Evolutionary conservation across 495 filamentous ascomycete species (phyloP).

Genomic region (Articulospora tetracladia): DNA sequence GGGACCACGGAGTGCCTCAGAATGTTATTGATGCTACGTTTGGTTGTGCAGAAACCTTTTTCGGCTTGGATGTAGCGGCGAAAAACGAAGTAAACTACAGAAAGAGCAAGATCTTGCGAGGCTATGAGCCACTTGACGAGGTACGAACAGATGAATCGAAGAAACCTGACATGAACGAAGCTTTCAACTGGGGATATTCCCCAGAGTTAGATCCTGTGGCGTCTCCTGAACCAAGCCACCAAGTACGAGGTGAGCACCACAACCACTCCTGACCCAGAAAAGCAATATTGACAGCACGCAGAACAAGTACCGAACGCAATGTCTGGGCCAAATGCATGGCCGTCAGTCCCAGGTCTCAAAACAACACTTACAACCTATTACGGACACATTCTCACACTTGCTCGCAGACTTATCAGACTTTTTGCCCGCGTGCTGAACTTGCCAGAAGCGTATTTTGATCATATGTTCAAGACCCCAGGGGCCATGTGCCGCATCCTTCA

Average conservation of each 20-base stretch:
- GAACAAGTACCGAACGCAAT: not conserved
- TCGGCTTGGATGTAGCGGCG: not conserved
- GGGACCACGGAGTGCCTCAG: not conserved
- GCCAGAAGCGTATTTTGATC: not conserved
- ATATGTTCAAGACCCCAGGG: slow-evolving; percentile 1
- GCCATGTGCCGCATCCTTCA: not conserved
- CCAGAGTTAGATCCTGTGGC: slow-evolving; percentile 29
- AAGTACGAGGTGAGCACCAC: not conserved
- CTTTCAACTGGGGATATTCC: slow-evolving; percentile 41
- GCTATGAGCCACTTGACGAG: not conserved
- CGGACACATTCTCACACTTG: not conserved
- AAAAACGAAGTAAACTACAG: not conserved
- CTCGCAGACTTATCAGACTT: not conserved
- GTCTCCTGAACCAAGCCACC: not conserved
- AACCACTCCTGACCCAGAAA: not conserved
- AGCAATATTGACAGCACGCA: not conserved
- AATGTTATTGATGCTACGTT: not conserved
- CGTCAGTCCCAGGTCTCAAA: not conserved
- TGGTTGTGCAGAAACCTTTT: not conserved
- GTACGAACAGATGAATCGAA: slow-evolving; percentile 6
- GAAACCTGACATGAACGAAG: slow-evolving; percentile 31
- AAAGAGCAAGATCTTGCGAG: not conserved
- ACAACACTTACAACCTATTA: not conserved
- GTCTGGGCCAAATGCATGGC: not conserved
- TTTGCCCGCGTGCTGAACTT: not conserved